Base-by-base conservation (phyloP, 768 basidiomycete species). In the Russula abietina region DNA sequence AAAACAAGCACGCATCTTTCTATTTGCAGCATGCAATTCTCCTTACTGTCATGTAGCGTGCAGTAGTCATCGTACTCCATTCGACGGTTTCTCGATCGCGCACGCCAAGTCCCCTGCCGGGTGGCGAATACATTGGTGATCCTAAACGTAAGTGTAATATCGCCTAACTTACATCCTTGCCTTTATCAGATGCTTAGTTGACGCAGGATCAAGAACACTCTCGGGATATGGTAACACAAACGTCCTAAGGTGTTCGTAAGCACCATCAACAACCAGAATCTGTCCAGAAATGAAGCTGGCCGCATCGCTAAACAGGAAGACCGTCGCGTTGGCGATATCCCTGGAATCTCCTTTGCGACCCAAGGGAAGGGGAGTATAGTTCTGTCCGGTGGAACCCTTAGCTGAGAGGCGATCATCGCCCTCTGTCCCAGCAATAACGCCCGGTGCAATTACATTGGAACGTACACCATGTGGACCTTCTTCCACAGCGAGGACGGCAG, bases 391-490 rank as follows among this genome's bases (percentile, higher is more conserved):
- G 26, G 46, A 55, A 24, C 43, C 60, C 58, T 64, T 68, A 24
- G 72, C 65, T 43, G 62, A 69, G 56, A 91, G 80, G n/a, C 87
- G 84, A 64, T 81, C 77, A 74, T 81, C 76, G 58, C 88, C 88
- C 72, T 89, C 92, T 1, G 96, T 98, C 12, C 79, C 84, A 5
- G 70, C 81, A 61, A 96, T 95, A 7, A 90, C 86, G 3, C 94
- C 89, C 5, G 92, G 91, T 4, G 91, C 81, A 68, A 93, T 85
- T 52, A 90, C 84, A 69, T 93, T 97, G n/a, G n/a, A n/a, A 51
- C 95, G 86, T 22, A 98, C 85, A n/a, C 96, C 96, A 68, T 85
- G 82, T 4, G 95, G 96, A 1, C 95, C 96, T 75, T 96, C 94
- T 75, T 99, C 95, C 14, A 96, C 83, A 2, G 95, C 90, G 67